Base-by-base conservation (phyloP, 2,329 filamentous ascomycete genomes). In the Talaromyces piceae region DNA sequence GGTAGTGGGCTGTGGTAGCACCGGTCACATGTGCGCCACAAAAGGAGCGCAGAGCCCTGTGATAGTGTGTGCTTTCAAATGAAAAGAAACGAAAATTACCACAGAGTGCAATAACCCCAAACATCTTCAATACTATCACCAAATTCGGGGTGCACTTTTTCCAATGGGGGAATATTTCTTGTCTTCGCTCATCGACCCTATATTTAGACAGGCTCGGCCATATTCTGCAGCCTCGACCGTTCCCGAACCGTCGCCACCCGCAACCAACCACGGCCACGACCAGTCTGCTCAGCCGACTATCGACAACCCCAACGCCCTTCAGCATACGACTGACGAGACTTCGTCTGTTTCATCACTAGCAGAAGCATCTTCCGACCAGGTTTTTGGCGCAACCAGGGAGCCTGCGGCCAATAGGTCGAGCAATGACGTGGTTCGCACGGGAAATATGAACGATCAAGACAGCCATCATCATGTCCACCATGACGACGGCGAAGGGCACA, bases 101-200 rank as follows among this genome's bases (percentile, higher is more conserved):
- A n/a, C n/a, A n/a, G n/a, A n/a, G 16, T 20, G 33, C 16, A 2
- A 20, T 18, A 37, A 20, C 11, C 16, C 16, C 16, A 20, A 37
- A 20, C 12, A 9, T 18, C 16, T 20, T 5, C 4, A 37, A 9
- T 37, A 37, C 20, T 37, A 9, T 9, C 33, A 7, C 20, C 33
- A 11, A 9, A 37, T 37, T 4, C 7, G 7, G 33, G 6, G 30
- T 39, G 22, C 44, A 16, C 18, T 22, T 30, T 13, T 55, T 27
- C 65, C 60, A 65, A 76, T 75, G 72, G 74, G 66, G 62, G 66
- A 67, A 58, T 70, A 70, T 46, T 63, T 74, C 47, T 64, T 64
- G 26, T 72, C 72, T 37, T 66, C 71, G 52, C 59, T 75, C 45
- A 67, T 70, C 53, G 71, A 73, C 58, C 66, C 70, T 45, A 67